These are phyloP conservation scores for Symbiodinium natans DNA, from an alignment of 73 alveolate species.

Conservation along the genomic window DNA sequence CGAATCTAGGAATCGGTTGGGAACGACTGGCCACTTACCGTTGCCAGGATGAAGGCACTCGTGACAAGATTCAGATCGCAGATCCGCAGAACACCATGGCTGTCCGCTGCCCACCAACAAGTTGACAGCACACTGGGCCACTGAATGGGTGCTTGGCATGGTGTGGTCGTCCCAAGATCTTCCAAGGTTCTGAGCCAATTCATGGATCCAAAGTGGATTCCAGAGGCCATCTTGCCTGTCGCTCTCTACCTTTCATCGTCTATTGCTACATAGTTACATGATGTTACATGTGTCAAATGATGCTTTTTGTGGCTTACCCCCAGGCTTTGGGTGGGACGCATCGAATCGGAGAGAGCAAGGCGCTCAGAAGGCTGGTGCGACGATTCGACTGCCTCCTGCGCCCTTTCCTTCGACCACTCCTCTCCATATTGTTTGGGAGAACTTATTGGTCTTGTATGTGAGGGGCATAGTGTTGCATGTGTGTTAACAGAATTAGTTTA, in stretches of 20 bases:
- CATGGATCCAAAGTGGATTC: conserved; percentile 92
- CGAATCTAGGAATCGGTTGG: no score
- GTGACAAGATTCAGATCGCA: conserved; percentile 75
- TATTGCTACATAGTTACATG: not conserved
- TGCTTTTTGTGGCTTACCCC: not conserved
- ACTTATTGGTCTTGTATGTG: not conserved
- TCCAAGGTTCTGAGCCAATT: conserved; percentile 49
- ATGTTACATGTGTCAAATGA: not conserved
- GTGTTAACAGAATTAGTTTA: not conserved
- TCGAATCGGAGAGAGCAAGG: conserved; percentile 42
- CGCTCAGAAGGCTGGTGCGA: not conserved
- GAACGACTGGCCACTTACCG: no score
- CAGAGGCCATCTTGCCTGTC: conserved; percentile 37
- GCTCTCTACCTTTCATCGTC: not conserved
- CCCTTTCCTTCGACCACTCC: no score
- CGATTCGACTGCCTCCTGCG: no score
- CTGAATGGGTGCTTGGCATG: not conserved
- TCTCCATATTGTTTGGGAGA: not conserved
- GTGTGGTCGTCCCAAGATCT: not conserved
- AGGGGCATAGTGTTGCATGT: not conserved
- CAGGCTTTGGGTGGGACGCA: conserved; percentile 82
- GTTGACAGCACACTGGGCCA: not conserved
- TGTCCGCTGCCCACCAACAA: not conserved
- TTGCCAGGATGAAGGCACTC: conserved; percentile 70
- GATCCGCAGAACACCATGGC: conserved; percentile 49